A percentile compares a stretch with the other conserved stretches of the same genome.
These are phyloP conservation scores for Erodium maritimum DNA, from an alignment of 345 rosid genomes.

Conservation along the genomic window DNA sequence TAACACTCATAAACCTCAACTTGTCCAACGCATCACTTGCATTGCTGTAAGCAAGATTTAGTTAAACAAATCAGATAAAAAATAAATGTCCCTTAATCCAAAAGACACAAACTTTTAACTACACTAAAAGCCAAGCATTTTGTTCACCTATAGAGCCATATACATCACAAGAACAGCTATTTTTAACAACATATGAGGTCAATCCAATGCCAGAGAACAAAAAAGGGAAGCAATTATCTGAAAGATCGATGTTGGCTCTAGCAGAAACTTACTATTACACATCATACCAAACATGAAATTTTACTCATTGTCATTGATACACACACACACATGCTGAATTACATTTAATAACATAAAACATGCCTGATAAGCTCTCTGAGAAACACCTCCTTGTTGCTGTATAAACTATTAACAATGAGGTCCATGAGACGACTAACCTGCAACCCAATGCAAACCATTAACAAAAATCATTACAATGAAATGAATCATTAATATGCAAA, in stretches of 20 bases:
- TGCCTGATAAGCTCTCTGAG: slow-evolving; percentile 92
- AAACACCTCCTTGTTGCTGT: slow-evolving; percentile 96
- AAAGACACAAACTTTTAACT: background rate
- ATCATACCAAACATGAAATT: no score
- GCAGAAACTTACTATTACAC: no score
- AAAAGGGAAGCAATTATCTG: no score
- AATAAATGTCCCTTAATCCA: background rate
- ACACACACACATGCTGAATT: background rate
- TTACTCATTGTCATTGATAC: no score
- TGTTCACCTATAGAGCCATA: no score
- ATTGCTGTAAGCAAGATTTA: slow-evolving; percentile 40
- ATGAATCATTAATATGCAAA: background rate
- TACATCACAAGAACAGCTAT: no score
- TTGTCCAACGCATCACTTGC: slow-evolving; percentile 99
- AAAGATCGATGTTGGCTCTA: no score
- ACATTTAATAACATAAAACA: slow-evolving; percentile 5
- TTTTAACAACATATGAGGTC: no score
- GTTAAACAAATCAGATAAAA: slow-evolving; percentile 2
- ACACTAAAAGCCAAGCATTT: background rate
- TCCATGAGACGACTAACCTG: slow-evolving; percentile 99
- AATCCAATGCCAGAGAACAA: no score
- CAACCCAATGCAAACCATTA: slow-evolving; percentile 2
- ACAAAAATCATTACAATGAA: background rate
- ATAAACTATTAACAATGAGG: slow-evolving; percentile 88
- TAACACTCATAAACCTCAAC: slow-evolving; percentile 75